Percentiles rank a stretch among this genome's conserved stretches.
phyloP scores from a whole-genome alignment of 225 moss, liverwort and hornwort genomes.

The Polytrichum formosum region DNA sequence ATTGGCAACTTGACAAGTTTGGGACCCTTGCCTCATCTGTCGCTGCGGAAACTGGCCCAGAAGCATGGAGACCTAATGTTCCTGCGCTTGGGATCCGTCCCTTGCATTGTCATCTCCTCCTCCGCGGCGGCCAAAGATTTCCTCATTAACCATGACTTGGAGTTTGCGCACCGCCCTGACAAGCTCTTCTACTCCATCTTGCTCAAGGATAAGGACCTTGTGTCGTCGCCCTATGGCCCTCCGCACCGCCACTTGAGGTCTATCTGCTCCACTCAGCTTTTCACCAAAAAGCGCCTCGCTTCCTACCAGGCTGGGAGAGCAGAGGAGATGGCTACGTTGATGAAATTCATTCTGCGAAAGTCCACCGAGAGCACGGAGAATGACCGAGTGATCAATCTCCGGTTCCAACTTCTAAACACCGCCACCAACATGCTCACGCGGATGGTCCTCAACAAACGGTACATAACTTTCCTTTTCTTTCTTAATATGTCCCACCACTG shows the following conservation, averaged over 20 bases:
- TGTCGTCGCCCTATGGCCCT: constrained; percentile 28
- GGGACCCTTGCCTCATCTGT: constrained; percentile 29
- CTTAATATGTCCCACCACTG: no score
- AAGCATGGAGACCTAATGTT: constrained; percentile 39
- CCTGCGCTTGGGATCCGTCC: constrained; percentile 44
- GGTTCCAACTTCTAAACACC: constrained; percentile 27
- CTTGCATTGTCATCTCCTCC: constrained; percentile 44
- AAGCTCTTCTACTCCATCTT: constrained; percentile 26
- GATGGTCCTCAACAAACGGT: constrained; percentile 57
- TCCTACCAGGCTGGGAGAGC: constrained; percentile 32
- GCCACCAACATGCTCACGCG: constrained; percentile 48
- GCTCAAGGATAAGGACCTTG: constrained; percentile 23
- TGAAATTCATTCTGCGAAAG: constrained; percentile 27
- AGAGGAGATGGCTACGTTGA: constrained; percentile 26
- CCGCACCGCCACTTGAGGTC: constrained; percentile 43
- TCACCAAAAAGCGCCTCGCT: constrained; percentile 41
- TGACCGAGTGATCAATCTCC: constrained; percentile 20
- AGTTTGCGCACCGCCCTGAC: constrained; percentile 34
- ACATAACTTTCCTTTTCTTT: not conserved
- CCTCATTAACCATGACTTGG: constrained; percentile 32
- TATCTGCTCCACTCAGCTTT: constrained; percentile 43
- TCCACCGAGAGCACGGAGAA: constrained; percentile 5
- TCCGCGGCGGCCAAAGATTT: constrained; percentile 41
- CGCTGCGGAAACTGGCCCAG: constrained; percentile 24
- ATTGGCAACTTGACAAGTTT: constrained; percentile 43